These are phyloP conservation scores for Colletotrichum sp. DNA, from an alignment of 2,329 filamentous ascomycete genomes.

Conservation along the genomic window DNA sequence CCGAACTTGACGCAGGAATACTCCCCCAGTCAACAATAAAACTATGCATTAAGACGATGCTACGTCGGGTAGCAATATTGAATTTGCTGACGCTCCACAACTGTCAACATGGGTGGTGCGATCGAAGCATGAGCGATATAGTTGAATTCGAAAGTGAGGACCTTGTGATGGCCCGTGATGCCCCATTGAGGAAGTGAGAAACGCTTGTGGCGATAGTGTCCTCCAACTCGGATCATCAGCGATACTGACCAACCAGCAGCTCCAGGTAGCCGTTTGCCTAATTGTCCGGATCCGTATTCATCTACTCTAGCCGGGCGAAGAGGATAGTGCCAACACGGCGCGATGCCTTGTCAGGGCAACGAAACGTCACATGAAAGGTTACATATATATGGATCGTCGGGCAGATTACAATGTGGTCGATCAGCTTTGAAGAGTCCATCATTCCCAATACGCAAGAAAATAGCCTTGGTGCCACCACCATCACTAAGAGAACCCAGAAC, in stretches of 20 bases:
- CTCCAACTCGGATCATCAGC: background rate
- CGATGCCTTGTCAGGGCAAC: background rate
- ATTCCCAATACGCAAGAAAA: background rate
- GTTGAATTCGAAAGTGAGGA: no score
- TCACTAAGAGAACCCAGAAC: background rate
- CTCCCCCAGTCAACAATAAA: background rate
- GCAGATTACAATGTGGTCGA: background rate
- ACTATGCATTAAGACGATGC: background rate
- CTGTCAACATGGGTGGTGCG: no score
- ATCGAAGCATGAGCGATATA: background rate
- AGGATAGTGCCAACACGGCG: background rate
- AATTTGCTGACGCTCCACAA: background rate
- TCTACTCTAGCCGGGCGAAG: background rate
- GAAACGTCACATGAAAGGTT: background rate
- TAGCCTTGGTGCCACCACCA: no score
- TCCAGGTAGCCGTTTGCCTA: background rate
- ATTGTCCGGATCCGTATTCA: background rate
- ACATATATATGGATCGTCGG: background rate
- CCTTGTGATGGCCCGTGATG: no score
- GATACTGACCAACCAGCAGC: background rate
- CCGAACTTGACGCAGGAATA: background rate
- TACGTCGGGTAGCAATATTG: background rate
- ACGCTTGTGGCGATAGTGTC: background rate
- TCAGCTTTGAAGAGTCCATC: background rate
- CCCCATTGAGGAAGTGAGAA: background rate